Evolutionary conservation across 495 filamentous ascomycete species (phyloP).

Genomic region (Halenospora varia): DNA sequence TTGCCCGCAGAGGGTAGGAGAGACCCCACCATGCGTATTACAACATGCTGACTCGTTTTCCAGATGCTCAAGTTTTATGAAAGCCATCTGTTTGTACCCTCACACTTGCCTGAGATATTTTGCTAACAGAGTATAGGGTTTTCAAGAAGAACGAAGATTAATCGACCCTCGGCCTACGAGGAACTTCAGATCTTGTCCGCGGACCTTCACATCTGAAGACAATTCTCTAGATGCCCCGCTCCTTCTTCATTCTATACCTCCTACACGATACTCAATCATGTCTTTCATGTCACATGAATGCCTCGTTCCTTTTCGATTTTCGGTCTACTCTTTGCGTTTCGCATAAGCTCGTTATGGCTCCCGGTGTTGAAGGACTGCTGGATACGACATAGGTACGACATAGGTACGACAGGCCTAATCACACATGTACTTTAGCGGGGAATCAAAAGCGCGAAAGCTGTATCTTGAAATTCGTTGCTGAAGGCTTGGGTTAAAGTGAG

Average conservation of each 20-base stretch:
- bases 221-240: too few relatives aligned
- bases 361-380: neutral
- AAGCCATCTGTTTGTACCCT: conserved; percentile 39
- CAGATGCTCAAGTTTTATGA: conserved; percentile 64
- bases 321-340: neutral
- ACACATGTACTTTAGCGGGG: neutral
- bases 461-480: too few relatives aligned
- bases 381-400: neutral
- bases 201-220: too few relatives aligned
- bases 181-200: too few relatives aligned
- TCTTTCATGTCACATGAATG: neutral
- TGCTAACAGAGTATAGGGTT: conserved; percentile 5
- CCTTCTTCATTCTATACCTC: too few relatives aligned
- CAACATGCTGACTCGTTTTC: conserved; percentile 5
- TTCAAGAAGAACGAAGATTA: conserved; percentile 15
- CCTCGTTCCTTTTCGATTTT: neutral
- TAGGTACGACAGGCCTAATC: neutral
- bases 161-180: too few relatives aligned
- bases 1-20: conserved; percentile 55
- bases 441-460: neutral
- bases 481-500: too few relatives aligned
- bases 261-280: too few relatives aligned
- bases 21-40: neutral
- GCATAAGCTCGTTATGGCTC: neutral
- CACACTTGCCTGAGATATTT: neutral